phyloP scores from a whole-genome alignment of 257 asterid species.

The Solanum tacnaense region DNA sequence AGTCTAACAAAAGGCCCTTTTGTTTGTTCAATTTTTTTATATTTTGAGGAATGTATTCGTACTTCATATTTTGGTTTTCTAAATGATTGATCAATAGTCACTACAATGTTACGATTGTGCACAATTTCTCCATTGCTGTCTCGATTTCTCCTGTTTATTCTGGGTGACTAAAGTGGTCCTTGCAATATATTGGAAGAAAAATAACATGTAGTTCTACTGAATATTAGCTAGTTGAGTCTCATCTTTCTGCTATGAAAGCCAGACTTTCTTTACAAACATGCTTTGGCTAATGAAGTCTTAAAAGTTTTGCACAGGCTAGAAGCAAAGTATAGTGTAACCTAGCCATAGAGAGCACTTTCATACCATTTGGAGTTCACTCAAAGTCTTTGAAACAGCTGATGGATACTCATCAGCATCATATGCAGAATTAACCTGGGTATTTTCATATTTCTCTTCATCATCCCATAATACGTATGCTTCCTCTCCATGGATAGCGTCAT shows the following conservation, averaged over 20 bases:
- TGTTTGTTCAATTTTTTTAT: not conserved
- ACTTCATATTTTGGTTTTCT: not conserved
- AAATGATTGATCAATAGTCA: not conserved
- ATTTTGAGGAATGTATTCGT: not conserved
- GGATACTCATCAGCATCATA: slow-evolving; percentile 43
- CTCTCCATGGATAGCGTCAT: slow-evolving; percentile 35
- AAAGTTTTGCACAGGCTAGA: not conserved
- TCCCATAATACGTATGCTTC: slow-evolving; percentile 23
- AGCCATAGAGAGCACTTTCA: not conserved
- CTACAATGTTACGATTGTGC: not conserved
- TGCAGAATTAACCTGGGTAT: slow-evolving; percentile 21
- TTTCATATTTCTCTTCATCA: slow-evolving; percentile 18
- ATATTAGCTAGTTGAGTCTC: not conserved
- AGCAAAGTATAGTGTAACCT: not conserved
- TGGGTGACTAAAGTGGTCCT: not conserved
- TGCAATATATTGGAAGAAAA: not conserved
- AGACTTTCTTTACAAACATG: not conserved
- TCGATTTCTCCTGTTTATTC: not conserved
- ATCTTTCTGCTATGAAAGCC: not conserved
- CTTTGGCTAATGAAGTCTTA: not conserved
- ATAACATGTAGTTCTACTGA: not conserved
- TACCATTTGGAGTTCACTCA: slow-evolving; percentile 24
- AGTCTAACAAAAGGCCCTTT: not conserved
- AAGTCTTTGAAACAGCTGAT: slow-evolving; percentile 17
- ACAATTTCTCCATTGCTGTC: not conserved